Base-by-base conservation (phyloP, 208 protist species). In the Borovskyia barvae region DNA sequence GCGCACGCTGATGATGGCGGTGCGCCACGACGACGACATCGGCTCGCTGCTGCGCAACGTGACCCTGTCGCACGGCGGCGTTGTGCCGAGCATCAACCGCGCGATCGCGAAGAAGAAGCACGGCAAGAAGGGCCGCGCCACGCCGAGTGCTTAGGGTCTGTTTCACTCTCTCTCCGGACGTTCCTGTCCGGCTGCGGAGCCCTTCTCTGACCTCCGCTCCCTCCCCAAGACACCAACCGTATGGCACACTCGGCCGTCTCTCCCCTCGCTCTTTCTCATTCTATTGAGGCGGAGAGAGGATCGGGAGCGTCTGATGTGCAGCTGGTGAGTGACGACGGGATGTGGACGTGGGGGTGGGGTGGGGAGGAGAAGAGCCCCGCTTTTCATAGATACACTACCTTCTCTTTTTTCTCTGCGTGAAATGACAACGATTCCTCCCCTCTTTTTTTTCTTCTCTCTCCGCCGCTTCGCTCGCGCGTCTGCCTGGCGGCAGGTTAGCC, bases 21-120 rank as follows among this genome's bases (percentile, higher is more conserved):
- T 87, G 72, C 83, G 83, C 77, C 79, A 90, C 72, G 83, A 90
- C 78, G 80, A 84, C 63, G 83, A 90, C 72, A 75, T 78, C 53
- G 49, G 65, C 54, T 52, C 52, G 26, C 65, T 79, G 45, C 66
- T 79, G 60, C 51, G 59, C 24, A 70, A 90, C 65, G 80, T 87
- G 74, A 87, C 80, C 22, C 33, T 87, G 45, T 80, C 80, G 22
- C 74, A 61, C 66, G 80, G 80, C 48, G 80, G 80, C 51, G 80
- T 87, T 60, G 67, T 90, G 74, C 84, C 84, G 55, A 87, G 67
- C 77, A 29, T 86, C 53, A 80, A 82, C 80, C 87, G 85, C 63
- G 84, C 80, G 25, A 46, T 91, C 28, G 75, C 80, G 49, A 91
- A 90, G 83, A 86, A 90, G 77, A 71, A 86, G 67, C 78, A 78